Evolutionary conservation across 441 rosid genomes (phyloP).

Genomic region (Metrosideros polymorpha): DNA sequence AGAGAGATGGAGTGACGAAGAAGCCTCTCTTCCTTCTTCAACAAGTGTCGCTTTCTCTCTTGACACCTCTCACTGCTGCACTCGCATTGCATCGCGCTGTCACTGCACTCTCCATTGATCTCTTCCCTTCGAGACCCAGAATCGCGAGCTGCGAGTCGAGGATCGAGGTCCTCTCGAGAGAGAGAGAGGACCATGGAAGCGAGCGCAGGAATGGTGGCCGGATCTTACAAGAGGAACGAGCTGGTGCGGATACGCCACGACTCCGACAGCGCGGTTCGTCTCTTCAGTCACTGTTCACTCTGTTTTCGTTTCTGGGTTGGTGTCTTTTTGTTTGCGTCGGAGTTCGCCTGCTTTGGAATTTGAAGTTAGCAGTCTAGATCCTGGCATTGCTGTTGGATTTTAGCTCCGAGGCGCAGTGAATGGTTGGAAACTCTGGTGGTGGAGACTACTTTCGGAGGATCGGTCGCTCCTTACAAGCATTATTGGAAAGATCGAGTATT

Average conservation of each 20-base stretch:
- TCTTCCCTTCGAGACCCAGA: not conserved
- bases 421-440: not conserved
- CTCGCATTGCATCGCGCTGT: not conserved
- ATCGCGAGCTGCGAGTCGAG: not conserved
- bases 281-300: not conserved
- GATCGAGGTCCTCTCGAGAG: not conserved
- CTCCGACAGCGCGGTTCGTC: conserved; percentile 83
- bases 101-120: conserved; percentile 3
- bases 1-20: conserved; percentile 8
- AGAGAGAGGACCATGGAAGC: conserved; percentile 46
- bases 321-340: not conserved
- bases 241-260: conserved; percentile 91
- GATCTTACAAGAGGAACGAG: conserved; percentile 85
- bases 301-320: not conserved
- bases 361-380: not conserved
- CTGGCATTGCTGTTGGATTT: not conserved
- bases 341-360: not conserved
- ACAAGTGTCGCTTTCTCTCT: conserved; percentile 17
- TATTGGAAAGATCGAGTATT: not conserved
- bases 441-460: not conserved
- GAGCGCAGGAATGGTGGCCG: conserved; percentile 86
- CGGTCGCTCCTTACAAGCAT: not conserved
- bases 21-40: conserved; percentile 40
- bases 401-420: not conserved
- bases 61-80: not conserved